Conservation (phyloP, 495 filamentous ascomycete genomes). For the Penicillium canariense region DNA sequence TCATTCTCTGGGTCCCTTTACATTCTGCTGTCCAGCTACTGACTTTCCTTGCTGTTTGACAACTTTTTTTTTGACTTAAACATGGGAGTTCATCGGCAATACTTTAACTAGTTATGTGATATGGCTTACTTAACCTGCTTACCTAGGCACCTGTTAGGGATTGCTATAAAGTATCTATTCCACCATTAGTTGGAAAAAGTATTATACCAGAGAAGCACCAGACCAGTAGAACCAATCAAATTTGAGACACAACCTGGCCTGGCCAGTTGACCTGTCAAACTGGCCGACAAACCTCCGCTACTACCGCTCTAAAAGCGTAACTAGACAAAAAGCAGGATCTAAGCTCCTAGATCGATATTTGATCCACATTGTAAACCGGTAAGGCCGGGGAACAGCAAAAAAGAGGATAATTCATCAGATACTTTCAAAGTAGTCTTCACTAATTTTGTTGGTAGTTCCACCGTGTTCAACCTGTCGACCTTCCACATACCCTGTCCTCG, state of each 20-base stretch:
- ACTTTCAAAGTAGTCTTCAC: background rate
- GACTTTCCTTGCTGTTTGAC: background rate
- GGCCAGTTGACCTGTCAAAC: slow-evolving; percentile 8
- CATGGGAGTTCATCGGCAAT: no score
- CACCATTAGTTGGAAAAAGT: background rate
- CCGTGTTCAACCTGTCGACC: background rate
- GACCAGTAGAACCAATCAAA: background rate
- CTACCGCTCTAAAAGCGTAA: background rate
- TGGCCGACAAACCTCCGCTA: background rate
- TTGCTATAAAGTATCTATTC: no score
- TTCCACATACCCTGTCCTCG: background rate
- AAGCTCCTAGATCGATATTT: background rate
- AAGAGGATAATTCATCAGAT: background rate
- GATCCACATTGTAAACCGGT: background rate
- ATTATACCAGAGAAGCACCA: background rate
- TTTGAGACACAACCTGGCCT: background rate
- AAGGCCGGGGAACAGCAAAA: background rate
- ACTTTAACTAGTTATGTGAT: no score
- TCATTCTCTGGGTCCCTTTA: background rate
- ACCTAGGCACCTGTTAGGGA: no score
- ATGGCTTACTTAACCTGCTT: no score
- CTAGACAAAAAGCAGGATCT: background rate
- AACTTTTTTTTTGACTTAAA: background rate
- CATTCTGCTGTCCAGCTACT: background rate
- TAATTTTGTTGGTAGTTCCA: background rate